phyloP scores from a whole-genome alignment of 2,329 filamentous ascomycete genomes.

The Fusarium brevicatenulatum region DNA sequence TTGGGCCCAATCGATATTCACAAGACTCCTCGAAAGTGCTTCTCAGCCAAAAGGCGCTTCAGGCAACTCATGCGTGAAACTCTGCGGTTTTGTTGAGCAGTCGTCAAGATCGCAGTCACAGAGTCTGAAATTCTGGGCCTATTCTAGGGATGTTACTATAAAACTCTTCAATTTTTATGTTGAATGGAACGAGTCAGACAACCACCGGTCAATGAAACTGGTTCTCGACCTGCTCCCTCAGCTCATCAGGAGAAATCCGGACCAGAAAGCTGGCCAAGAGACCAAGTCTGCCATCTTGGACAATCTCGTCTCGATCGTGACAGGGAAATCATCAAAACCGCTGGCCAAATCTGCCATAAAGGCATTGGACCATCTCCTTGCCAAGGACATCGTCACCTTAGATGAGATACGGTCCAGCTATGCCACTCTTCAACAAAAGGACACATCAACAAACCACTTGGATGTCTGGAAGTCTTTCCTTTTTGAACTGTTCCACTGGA shows the following conservation, averaged over 20 bases:
- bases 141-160: constrained; percentile 58
- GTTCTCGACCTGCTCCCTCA: constrained; percentile 67
- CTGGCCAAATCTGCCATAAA: constrained; percentile 77
- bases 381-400: constrained; percentile 66
- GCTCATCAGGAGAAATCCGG: constrained; percentile 62
- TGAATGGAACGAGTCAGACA: constrained; percentile 74
- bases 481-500: constrained; percentile 63
- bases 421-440: constrained; percentile 49
- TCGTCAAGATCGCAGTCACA: constrained; percentile 61
- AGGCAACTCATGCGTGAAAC: constrained; percentile 65
- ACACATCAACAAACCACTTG: constrained; percentile 11
- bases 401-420: constrained; percentile 59
- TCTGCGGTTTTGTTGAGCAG: constrained; percentile 71
- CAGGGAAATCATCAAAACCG: constrained; percentile 68
- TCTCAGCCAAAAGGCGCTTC: constrained; percentile 65
- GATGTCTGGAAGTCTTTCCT: constrained; percentile 63
- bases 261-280: constrained; percentile 47
- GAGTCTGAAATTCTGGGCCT: constrained; percentile 60
- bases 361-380: constrained; percentile 71
- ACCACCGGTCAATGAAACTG: constrained; percentile 71
- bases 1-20: constrained; percentile 56
- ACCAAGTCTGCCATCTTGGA: constrained; percentile 60
- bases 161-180: constrained; percentile 70
- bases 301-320: constrained; percentile 67
- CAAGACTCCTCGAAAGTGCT: constrained; percentile 59